Evolutionary conservation across 164 flowering plant species (phyloP), one percentile per base, ranked within the genome.

Genomic region (Paratinospora sagittata): DNA sequence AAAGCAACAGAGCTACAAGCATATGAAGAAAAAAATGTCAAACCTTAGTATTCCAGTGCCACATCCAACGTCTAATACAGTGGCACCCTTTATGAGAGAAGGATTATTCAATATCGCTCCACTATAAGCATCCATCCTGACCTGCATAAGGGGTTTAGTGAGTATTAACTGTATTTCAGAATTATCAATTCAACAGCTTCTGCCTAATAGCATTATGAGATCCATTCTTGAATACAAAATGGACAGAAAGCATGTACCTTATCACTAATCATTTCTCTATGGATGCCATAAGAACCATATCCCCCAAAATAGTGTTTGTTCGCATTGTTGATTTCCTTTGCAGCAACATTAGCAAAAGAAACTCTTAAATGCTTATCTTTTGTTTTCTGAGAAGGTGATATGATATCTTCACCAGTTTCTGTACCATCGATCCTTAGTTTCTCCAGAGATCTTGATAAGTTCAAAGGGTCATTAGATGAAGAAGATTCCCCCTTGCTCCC

Each of bases 1-100:
- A 30, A 30, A 2, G 27, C 6, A 57, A 57, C 24, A 13, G 5
- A 55, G 24, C 4, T 27, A 9, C 66, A 27, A 27, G 27, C 41
- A 72, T 27, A 68, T 43, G 8, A 61, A 39, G 16, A 58, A 26
- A 0, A 19, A 26, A 23, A 39, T 11, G 26, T 9, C 80, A 70
- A 63, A 94, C 98, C 97, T 92, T 62, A 96, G 78, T 72, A 96
- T 89, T 72, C 98, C 99, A 70, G 98, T 96, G 39, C 99, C 98
- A 79, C 97, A 93, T 61, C 99, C 99, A 63, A 96, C 93, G 81
- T 96, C 99, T 88, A 96, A 73, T 34, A 93, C 97, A 68, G 83
- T 83, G 30, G 96, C 92, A 70, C 79, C 84, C n/a, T 78, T 81
- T 41, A 96, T 30, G 24, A 93, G 89, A 77, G 95, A 88, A 70